Evolutionary conservation across 75 land plant genomes (phyloP).

Genomic region (Cunninghamia lanceolata): DNA sequence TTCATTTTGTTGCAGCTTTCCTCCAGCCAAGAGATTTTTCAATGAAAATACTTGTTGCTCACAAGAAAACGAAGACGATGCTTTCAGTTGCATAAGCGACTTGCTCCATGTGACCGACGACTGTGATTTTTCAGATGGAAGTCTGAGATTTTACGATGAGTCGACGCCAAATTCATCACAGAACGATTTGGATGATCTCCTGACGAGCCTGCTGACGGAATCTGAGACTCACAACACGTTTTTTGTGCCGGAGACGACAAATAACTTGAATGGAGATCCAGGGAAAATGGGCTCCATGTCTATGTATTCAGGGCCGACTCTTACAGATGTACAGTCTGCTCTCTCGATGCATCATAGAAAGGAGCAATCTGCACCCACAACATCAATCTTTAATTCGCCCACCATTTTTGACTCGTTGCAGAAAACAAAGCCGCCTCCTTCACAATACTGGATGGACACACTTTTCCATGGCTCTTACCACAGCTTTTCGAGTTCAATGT

Average conservation of each 20-base stretch:
- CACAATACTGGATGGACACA: neutral
- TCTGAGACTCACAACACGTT: neutral
- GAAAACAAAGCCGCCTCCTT: neutral
- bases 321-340: slow-evolving; percentile 54
- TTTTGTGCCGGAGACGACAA: neutral
- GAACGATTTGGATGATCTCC: neutral
- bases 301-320: slow-evolving; percentile 44
- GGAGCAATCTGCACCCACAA: neutral
- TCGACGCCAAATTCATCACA: neutral
- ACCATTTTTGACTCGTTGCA: neutral
- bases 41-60: neutral
- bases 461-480: neutral
- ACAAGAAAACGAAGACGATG: neutral
- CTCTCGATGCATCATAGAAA: slow-evolving; percentile 13
- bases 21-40: neutral
- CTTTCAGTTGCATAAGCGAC: slow-evolving; percentile 1
- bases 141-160: neutral
- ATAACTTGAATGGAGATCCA: neutral
- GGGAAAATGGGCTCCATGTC: neutral
- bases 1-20: neutral
- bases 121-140: neutral
- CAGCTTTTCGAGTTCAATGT: slow-evolving; percentile 4
- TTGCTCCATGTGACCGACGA: neutral
- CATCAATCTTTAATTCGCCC: neutral
- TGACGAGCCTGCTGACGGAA: neutral